Evolutionary conservation across 148 eudicot genomes (phyloP).

Genomic region (Drosera capensis): DNA sequence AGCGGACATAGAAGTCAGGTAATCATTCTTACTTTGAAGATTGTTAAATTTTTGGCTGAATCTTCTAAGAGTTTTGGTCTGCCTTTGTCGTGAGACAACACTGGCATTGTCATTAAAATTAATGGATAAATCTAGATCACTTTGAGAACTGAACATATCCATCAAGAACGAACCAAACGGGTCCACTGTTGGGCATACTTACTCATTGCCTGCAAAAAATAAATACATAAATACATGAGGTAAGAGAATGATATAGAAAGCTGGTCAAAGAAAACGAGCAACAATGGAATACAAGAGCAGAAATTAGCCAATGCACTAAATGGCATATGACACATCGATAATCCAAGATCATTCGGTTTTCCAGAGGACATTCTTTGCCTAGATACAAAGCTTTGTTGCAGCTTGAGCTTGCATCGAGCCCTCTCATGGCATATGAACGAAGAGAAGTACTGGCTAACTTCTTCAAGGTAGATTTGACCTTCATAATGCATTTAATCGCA

Average conservation of each 20-base stretch:
- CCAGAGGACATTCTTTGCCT: too few species aligned
- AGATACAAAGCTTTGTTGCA: too few species aligned
- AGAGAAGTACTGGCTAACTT: too few species aligned
- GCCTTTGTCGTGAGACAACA: conserved; percentile 29
- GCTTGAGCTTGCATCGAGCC: too few species aligned
- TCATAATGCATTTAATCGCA: too few species aligned
- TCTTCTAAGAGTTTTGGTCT: conserved; percentile 46
- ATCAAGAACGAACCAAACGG: conserved; percentile 76
- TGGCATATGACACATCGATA: too few species aligned
- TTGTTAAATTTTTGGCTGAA: conserved; percentile 42
- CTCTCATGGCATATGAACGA: too few species aligned
- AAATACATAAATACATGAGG: too few species aligned
- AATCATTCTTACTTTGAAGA: conserved; percentile 47
- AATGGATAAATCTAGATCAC: conserved; percentile 87
- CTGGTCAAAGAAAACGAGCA: neutral
- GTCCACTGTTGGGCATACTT: conserved; percentile 46
- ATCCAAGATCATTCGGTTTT: too few species aligned
- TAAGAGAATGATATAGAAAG: neutral
- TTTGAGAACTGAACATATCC: conserved; percentile 62
- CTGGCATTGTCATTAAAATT: conserved; percentile 29
- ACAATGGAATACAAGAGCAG: too few species aligned
- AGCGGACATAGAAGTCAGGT: neutral
- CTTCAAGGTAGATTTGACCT: too few species aligned
- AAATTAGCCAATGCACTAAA: too few species aligned
- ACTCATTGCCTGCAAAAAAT: conserved; percentile 38